Evolutionary conservation across 768 basidiomycete species (phyloP).

Genomic region (Ramaria sp.): DNA sequence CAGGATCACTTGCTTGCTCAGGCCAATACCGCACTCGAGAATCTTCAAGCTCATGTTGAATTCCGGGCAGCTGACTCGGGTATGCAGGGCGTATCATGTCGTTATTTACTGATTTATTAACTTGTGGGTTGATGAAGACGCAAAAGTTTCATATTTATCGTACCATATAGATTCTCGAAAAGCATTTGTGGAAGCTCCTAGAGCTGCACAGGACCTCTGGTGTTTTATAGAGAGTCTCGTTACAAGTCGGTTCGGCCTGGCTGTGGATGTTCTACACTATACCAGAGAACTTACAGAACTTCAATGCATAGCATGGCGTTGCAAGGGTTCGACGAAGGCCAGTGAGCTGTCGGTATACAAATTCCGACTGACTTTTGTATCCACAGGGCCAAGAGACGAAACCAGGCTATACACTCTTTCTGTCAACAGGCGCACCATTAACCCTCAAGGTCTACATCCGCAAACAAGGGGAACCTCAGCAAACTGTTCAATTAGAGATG

Average conservation of each 20-base stretch:
- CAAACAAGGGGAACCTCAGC: neutral
- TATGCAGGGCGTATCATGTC: neutral
- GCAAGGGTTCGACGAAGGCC: neutral
- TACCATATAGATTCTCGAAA: neutral
- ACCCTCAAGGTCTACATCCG: neutral
- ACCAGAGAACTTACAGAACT: neutral
- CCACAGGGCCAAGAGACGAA: neutral
- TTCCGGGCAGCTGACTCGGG: neutral
- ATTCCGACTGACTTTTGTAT: too few relatives aligned
- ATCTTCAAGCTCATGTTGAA: neutral
- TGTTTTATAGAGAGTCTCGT: neutral
- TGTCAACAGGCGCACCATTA: neutral
- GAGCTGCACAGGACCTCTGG: neutral
- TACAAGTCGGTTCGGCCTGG: neutral
- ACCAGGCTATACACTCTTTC: neutral
- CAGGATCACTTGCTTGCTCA: neutral
- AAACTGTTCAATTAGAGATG: neutral
- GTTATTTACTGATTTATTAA: neutral
- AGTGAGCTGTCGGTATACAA: neutral
- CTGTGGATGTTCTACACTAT: neutral
- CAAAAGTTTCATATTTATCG: neutral
- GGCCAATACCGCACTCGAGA: neutral
- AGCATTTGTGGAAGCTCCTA: neutral
- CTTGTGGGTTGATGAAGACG: neutral
- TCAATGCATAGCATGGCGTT: neutral